Conservation (phyloP, 2,329 filamentous ascomycete genomes). For the Didymellaceae sp. region DNA sequence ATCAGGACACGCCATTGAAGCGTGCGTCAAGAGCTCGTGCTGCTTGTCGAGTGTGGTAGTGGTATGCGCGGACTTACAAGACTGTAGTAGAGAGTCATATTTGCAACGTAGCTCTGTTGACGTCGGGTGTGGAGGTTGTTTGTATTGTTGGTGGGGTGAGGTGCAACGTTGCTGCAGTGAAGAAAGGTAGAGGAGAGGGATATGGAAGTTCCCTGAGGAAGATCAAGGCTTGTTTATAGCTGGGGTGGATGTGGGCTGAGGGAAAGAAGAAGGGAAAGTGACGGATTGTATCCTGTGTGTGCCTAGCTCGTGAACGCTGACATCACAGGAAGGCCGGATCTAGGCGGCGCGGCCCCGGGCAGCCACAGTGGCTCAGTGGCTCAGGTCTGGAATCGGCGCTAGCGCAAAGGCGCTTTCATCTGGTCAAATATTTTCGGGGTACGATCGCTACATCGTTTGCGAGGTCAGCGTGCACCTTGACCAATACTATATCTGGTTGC, state of each 20-base stretch:
- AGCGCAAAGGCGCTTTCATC: constrained; percentile 21
- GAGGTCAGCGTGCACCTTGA: constrained; percentile 11
- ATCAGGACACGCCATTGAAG: constrained; percentile 14
- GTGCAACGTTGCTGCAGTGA: constrained; percentile 31
- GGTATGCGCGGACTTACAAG: constrained; percentile 56
- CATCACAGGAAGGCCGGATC: background rate
- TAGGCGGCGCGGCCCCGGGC: background rate
- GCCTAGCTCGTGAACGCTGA: constrained; percentile 36
- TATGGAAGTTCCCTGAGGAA: constrained; percentile 6
- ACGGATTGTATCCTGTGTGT: constrained; percentile 34
- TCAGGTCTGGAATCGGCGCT: constrained; percentile 15
- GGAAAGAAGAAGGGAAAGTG: constrained; percentile 25
- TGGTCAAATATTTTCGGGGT: constrained; percentile 12
- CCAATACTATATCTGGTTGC: constrained; percentile 1
- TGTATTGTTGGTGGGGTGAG: constrained; percentile 14
- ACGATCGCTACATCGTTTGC: constrained; percentile 8
- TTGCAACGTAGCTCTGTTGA: constrained; percentile 49
- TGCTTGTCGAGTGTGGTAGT: background rate
- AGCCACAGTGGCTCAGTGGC: constrained; percentile 22
- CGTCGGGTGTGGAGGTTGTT: constrained; percentile 19
- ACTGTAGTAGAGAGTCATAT: constrained; percentile 74
- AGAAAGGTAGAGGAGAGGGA: background rate
- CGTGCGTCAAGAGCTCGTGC: background rate
- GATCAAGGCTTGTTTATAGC: constrained; percentile 13
- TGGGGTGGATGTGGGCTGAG: constrained; percentile 17